A percentile compares a stretch with the other conserved stretches of the same genome.
phyloP scores from a whole-genome alignment of 2,329 filamentous ascomycete species.

The Trematosphaeria pertusa region DNA sequence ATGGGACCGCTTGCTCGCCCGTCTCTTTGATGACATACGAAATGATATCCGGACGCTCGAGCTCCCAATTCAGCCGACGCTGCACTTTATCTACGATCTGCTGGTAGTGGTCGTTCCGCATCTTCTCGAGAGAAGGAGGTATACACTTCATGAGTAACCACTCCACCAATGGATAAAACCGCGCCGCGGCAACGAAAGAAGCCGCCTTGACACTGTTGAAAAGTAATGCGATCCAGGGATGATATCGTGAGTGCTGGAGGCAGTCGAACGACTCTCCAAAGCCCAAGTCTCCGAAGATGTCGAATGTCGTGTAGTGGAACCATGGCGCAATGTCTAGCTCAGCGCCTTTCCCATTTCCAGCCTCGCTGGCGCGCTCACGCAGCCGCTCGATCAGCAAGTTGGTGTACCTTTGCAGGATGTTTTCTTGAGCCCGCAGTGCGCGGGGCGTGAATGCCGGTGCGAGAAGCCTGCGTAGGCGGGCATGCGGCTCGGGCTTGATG shows the following conservation, averaged over 20 bases:
- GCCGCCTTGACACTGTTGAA: constrained; percentile 2
- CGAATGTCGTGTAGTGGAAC: constrained; percentile 10
- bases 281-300: constrained; percentile 52
- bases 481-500: constrained; percentile 3
- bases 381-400: not conserved
- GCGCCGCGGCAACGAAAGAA: not conserved
- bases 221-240: constrained; percentile 42
- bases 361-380: not conserved
- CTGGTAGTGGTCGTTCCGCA: constrained; percentile 5
- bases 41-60: constrained; percentile 12
- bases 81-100: constrained; percentile 10
- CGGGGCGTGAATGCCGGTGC: constrained; percentile 7
- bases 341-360: not conserved
- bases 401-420: constrained; percentile 1
- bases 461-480: constrained; percentile 3
- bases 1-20: too few species aligned
- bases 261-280: constrained; percentile 56
- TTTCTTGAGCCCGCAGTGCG: constrained; percentile 4
- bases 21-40: too few species aligned
- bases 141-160: constrained; percentile 1
- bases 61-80: constrained; percentile 7
- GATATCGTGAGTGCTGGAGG: constrained; percentile 34
- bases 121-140: not conserved
- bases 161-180: constrained; percentile 9
- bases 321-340: constrained; percentile 3